Evolutionary conservation across 2,329 filamentous ascomycete genomes (phyloP), one percentile per base, ranked within the genome.

Genomic region (Stenocarpella maydis): DNA sequence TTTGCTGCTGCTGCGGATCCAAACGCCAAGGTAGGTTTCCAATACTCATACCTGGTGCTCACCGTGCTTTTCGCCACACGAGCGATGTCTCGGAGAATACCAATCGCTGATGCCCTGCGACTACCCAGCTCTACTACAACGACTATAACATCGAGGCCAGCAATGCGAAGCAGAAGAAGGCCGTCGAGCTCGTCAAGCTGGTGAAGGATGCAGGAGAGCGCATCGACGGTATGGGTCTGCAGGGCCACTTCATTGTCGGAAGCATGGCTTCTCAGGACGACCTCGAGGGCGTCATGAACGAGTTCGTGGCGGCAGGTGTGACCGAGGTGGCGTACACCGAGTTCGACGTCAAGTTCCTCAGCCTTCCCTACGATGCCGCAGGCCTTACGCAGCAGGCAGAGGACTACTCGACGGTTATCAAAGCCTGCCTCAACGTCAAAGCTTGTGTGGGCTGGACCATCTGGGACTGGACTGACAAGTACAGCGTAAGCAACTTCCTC

Each of bases 201-300:
- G 73, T 87, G 58, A 79, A 84, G 72, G 73, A 78, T 6, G 81
- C 84, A 10, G 84, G 86, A 15, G 82, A 83, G 21, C 84, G 83
- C 64, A 88, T 91, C 71, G 85, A 91, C 71, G 88, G 88, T 66
- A 82, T 91, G 5, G 89, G 89, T 19, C 80, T 90, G 73, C 88
- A 91, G 75, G 84, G 81, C 6, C 89, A 91, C 77, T 84, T 90
- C 65, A 85, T 87, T 65, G 85, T 86, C 8, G 86, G 87, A 73
- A 74, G 77, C 17, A 82, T 85, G 2, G 84, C 87, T 0, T 78
- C 76, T 49, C 81, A 83, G 72, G 78, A 80, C 39, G 77, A 79
- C 12, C 80, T 86, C 49, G 78, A 79, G 39, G 79, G 80, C 0
- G 82, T 83, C 19, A 84, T 89, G 64, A 74, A 80, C 55, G 79